Percentiles rank a stretch among this genome's conserved stretches.
phyloP scores from a whole-genome alignment of 2,329 filamentous ascomycete species.

The Acarospora socialis region DNA sequence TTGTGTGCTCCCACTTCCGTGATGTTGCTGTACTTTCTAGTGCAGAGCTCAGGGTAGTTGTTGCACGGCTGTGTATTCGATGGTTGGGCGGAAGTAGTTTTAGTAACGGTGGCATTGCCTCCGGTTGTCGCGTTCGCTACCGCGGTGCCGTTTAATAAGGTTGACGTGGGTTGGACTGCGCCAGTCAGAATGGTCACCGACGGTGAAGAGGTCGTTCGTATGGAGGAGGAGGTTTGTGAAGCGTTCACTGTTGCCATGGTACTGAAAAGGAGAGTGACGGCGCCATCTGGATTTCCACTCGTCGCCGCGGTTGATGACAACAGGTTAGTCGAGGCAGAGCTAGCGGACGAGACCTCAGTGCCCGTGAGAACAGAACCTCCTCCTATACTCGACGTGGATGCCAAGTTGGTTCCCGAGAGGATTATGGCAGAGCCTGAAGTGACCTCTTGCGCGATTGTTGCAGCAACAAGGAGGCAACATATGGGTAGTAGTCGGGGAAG shows the following conservation, averaged over 20 bases:
- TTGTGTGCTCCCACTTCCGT: slow-evolving; percentile 69
- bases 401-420: slow-evolving; percentile 11
- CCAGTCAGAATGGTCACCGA: slow-evolving; percentile 28
- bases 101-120: slow-evolving; percentile 32
- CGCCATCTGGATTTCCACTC: slow-evolving; percentile 7
- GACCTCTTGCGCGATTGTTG: slow-evolving; percentile 14
- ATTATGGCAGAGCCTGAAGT: slow-evolving; percentile 12
- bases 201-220: slow-evolving; percentile 21
- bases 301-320: background rate
- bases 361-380: slow-evolving; percentile 11
- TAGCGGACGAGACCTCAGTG: slow-evolving; percentile 8
- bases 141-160: too few species aligned
- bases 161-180: slow-evolving; percentile 19
- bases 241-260: slow-evolving; percentile 13
- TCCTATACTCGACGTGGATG: slow-evolving; percentile 5
- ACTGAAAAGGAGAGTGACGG: slow-evolving; percentile 5
- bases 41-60: slow-evolving; percentile 62
- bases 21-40: slow-evolving; percentile 65
- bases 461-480: slow-evolving; percentile 21
- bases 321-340: slow-evolving; percentile 8
- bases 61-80: slow-evolving; percentile 72
- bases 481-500: slow-evolving; percentile 12
- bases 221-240: slow-evolving; percentile 16
- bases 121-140: slow-evolving; percentile 25
- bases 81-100: slow-evolving; percentile 34